These are phyloP conservation scores for Vairimorpha necatrix DNA, from an alignment of 371 early-diverging fungal species.

Conservation along the genomic window DNA sequence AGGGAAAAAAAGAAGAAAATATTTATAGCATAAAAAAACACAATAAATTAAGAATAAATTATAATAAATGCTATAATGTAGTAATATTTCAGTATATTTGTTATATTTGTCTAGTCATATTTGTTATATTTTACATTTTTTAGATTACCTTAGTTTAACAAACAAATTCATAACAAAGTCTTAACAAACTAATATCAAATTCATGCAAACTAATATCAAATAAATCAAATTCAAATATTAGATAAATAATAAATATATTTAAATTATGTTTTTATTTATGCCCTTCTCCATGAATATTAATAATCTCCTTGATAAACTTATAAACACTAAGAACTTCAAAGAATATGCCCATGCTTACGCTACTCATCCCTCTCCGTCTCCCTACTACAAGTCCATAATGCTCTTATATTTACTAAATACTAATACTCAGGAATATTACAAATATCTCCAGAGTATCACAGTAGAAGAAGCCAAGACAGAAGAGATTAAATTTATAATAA, in stretches of 20 bases:
- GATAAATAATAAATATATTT: too few species aligned
- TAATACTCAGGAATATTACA: constrained; percentile 2
- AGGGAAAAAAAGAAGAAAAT: background rate
- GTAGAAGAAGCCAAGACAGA: background rate
- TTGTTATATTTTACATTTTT: too few species aligned
- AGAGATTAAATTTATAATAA: background rate
- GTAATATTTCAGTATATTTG: too few species aligned
- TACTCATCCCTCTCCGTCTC: background rate
- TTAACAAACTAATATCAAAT: background rate
- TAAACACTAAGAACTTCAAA: background rate
- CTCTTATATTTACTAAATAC: background rate
- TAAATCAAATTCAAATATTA: too few species aligned
- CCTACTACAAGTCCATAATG: background rate
- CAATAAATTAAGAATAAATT: too few species aligned
- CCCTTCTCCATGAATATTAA: background rate
- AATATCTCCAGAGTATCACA: background rate
- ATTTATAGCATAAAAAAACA: too few species aligned
- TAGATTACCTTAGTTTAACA: too few species aligned
- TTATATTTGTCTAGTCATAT: too few species aligned
- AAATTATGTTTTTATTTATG: background rate
- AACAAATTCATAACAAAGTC: background rate
- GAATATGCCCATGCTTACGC: background rate
- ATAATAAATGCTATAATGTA: too few species aligned
- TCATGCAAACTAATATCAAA: too few species aligned
- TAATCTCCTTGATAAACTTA: background rate